A percentile compares a stretch with the other conserved stretches of the same genome.
Conservation (phyloP, 129 eudicot genomes). For the Helianthus tuberosus region DNA sequence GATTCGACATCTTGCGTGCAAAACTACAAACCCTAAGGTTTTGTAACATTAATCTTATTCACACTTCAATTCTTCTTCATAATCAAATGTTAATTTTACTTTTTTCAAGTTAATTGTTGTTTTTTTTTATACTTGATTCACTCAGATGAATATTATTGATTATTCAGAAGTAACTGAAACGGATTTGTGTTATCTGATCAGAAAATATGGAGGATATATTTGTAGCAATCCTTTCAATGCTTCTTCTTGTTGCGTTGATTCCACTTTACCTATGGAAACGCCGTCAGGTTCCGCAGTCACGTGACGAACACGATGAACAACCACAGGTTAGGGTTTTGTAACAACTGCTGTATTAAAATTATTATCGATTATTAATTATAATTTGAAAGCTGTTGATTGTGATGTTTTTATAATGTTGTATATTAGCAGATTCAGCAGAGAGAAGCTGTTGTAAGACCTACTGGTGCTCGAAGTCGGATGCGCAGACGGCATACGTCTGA, state of each 20-base stretch:
- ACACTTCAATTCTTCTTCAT: too few relatives aligned
- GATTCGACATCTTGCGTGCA: too few relatives aligned
- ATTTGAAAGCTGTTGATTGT: background rate
- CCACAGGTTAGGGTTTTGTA: constrained; percentile 54
- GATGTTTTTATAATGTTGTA: background rate
- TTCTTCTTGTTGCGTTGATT: constrained; percentile 60
- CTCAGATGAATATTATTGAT: background rate
- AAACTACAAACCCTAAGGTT: too few relatives aligned
- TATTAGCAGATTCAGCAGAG: constrained; percentile 57
- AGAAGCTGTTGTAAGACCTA: constrained; percentile 66
- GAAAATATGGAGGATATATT: constrained; percentile 72
- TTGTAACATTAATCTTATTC: too few relatives aligned
- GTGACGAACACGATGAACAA: constrained; percentile 53
- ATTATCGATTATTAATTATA: background rate
- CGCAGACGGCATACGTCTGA: constrained; percentile 79
- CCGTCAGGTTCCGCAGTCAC: constrained; percentile 43
- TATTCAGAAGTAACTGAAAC: background rate
- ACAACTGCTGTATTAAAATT: background rate
- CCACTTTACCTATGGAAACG: constrained; percentile 92
- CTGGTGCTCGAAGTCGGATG: constrained; percentile 71
- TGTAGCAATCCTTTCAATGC: constrained; percentile 72
- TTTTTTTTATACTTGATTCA: background rate
- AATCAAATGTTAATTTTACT: background rate
- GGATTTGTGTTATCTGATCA: constrained; percentile 9
- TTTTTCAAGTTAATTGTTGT: constrained; percentile 4